Evolutionary conservation across 768 basidiomycete genomes (phyloP), one percentile per base, ranked within the genome.

Genomic region (Zangia roseola): DNA sequence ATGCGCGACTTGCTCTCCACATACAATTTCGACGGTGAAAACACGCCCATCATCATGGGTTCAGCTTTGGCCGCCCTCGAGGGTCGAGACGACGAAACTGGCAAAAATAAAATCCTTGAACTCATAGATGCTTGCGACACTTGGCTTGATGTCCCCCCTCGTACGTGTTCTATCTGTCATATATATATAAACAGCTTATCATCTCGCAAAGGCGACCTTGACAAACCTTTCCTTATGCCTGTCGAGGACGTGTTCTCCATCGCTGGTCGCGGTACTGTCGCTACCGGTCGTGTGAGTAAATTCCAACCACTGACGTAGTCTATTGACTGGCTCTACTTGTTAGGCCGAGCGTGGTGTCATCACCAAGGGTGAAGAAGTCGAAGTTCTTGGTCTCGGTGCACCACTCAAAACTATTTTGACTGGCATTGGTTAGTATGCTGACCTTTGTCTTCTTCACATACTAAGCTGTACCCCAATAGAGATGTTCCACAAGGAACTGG

Each of bases 401-500:
- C 73, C 75, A 45, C 72, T 91, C 70, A 97, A 94, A 80, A 94
- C 95, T 13, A 95, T 87, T 12, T 76, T 99, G 47, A 99, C 94
- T 62, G 97, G 97, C 61, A 91, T 94, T 65, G 91, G 87, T 87
- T 57, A 43, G 53, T 5, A 26, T n/a, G 3, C 16, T 20, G 16
- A 17, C 21, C 19, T 38, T 31, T 7, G 20, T 24, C 31, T 45
- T 28, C 14, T 33, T 26, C 16, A 36, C 24, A 19, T 42, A 39
- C 52, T 60, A 23, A 59, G 17, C 17, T 26, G 12, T 34, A 14
- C 9, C 34, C 55, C 16, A 14, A 43, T 58, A 94, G 95, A 97
- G 73, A 97, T 97, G 92, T 98, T 98, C 85, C 95, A 97, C 80
- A 97, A 97, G 77, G 97, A 99, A 74, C 83, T 99, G 47, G 97